Evolutionary conservation across 805 yeast genomes (phyloP), one percentile per base, ranked within the genome.

Genomic region (Hanseniaspora occidentalis): DNA sequence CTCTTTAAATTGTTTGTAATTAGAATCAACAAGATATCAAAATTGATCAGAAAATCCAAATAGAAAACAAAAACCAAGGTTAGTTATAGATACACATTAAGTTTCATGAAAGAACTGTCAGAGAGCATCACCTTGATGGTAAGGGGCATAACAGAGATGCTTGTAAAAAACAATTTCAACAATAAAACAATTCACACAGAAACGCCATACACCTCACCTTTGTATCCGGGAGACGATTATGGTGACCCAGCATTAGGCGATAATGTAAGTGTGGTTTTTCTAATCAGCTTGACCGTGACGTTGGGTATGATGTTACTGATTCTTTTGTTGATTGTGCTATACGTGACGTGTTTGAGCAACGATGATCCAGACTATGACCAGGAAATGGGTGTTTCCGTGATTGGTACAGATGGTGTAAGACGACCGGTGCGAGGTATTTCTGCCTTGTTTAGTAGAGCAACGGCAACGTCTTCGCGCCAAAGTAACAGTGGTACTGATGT

Each of bases 341-440:
- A 58, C 41, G 54, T 58, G 22, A 56, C 61, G 19, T 58, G 57
- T 39, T 56, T 60, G 45, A 48, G 54, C 17, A 49, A 47, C 8
- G 61, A 57, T 42, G 62, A 58, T 37, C 45, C 51, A 5, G 60
- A 54, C 23, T 57, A 48, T 40, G 63, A 58, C 44, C 61, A 54
- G 40, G 63, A 58, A 36, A 38, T 21, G 39, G 35, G 27, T 11
- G 42, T 40, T 19, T 37, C 40, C 16, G 33, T 29, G 18, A 33
- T 43, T 8, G 41, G 42, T 3, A 37, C 45, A 21, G 31, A 39
- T 19, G 52, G 48, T 3, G 29, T 37, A 4, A 29, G 33, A 14
- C n/a, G 33, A 13, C 34, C 42, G 3, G 41, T 47, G 22, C 47
- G 47, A 6, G 47, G 48, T 19, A 39, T 53, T 14, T 50, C 49